Conservation (phyloP, 257 asterid species). For the Nicotiana tabacum region DNA sequence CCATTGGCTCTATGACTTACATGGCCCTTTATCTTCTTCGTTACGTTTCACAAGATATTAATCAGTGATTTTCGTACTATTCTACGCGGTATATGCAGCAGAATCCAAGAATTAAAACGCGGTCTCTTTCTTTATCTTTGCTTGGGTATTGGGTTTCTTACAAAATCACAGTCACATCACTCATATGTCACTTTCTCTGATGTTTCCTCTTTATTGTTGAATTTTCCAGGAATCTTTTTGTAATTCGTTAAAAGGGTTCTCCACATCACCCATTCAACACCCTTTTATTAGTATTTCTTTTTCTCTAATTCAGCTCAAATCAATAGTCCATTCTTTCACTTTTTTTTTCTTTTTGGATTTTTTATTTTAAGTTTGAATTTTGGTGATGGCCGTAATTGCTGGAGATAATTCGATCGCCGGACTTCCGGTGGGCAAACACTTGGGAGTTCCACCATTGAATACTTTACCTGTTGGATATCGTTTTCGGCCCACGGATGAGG, state of each 20-base stretch:
- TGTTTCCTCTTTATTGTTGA: background rate
- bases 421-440: background rate
- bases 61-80: background rate
- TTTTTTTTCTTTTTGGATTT: background rate
- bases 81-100: background rate
- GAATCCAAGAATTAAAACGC: background rate
- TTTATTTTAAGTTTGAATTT: background rate
- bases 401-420: background rate
- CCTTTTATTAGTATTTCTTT: background rate
- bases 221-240: background rate
- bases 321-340: background rate
- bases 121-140: background rate
- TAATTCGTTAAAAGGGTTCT: background rate
- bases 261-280: background rate
- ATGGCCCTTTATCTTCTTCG: background rate
- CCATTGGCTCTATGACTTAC: background rate
- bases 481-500: slow-evolving; percentile 76
- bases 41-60: background rate
- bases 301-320: background rate
- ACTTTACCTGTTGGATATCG: slow-evolving; percentile 70
- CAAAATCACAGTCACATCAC: background rate
- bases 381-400: background rate
- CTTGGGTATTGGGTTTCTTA: background rate
- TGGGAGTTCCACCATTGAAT: slow-evolving; percentile 23
- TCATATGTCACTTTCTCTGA: background rate